Percentiles rank a stretch among this genome's conserved stretches.
phyloP scores from a whole-genome alignment of 495 filamentous ascomycete genomes.

The Staphylotrichum tortipilum region DNA sequence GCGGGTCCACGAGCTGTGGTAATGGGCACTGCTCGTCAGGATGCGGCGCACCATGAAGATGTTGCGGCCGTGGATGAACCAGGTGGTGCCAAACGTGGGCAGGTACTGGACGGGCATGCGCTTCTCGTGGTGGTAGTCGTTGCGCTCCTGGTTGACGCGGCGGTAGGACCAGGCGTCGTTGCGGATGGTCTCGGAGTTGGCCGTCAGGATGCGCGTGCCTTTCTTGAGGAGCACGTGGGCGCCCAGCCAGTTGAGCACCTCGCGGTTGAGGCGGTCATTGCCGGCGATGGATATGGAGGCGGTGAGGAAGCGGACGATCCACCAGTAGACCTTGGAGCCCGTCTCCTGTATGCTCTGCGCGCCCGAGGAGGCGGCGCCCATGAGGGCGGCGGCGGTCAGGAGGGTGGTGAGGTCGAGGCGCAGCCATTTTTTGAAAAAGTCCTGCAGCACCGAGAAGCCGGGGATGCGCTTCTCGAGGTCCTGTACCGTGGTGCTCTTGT shows the following conservation, averaged over 20 bases:
- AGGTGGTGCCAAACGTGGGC: constrained; percentile 36
- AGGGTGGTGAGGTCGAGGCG: constrained; percentile 25
- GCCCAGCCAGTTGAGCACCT: constrained; percentile 37
- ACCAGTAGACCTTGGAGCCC: constrained; percentile 28
- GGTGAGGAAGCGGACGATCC: constrained; percentile 34
- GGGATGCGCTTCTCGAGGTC: constrained; percentile 20
- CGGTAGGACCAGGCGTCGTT: constrained; percentile 22
- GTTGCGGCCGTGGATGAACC: constrained; percentile 34
- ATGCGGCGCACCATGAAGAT: constrained; percentile 37
- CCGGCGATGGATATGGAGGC: constrained; percentile 34
- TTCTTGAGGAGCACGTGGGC: constrained; percentile 30
- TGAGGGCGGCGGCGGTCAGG: constrained; percentile 22
- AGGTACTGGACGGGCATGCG: constrained; percentile 37
- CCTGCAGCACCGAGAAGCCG: constrained; percentile 17
- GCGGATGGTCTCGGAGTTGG: constrained; percentile 29
- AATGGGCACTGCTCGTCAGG: constrained; percentile 16
- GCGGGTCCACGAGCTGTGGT: constrained; percentile 8
- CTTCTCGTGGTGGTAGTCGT: constrained; percentile 35
- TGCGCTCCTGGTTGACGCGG: constrained; percentile 25
- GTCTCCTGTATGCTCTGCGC: constrained; percentile 15
- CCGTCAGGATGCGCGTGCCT: constrained; percentile 33
- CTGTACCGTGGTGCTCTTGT: constrained; percentile 1
- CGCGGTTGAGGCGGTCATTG: constrained; percentile 35
- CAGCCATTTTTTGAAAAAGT: constrained; percentile 26
- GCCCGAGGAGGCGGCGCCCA: constrained; percentile 25